Evolutionary conservation across 2,329 filamentous ascomycete species (phyloP), one percentile per base, ranked within the genome.

Genomic region (Aureobasidium sp.): DNA sequence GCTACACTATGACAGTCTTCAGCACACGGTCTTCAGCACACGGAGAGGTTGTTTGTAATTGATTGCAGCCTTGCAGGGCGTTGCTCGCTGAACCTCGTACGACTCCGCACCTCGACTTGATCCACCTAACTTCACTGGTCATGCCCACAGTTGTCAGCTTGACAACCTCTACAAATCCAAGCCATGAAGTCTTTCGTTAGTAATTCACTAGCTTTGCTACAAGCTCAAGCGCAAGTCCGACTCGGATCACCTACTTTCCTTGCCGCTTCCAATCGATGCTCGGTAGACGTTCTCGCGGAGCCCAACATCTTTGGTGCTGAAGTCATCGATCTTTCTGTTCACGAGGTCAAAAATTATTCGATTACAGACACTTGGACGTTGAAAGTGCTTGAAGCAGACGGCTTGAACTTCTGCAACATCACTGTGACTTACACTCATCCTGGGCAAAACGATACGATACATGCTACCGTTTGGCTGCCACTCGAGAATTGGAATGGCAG

Each of bases 391-490:
- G 32, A 34, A 32, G 32, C 9, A 29, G 16, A 13, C n/a, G 13
- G 21, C 16, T 45, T 67, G 29, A 57, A 66, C 54, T 72, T 71
- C 57, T 76, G 74, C 68, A 72, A 75, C 34, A 61, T 76, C 52
- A 75, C 69, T 5, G 63, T 76, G 42, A 73, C 69, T 1, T 74
- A 74, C 62, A 75, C 73, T 5, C 74, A 77, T 61, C 69, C 70
- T 5, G 73, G 72, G 1, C 65, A 67, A 44, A 64, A 71, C 59
- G 74, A 77, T 53, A 67, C 21, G 1, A 67, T 77, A 58, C 66
- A 72, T 29, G 67, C 71, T 5, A 65, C 67, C 32, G 61, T 71
- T 16, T 72, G 69, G 69, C 67, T 77, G 8, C 74, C 74, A 0
- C 63, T 71, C 2, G 52, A 61, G 50, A 42, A 64, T 59, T 69